Conservation (phyloP, 1,284 basidiomycete species). For the Ceraceosorus guamensis region DNA sequence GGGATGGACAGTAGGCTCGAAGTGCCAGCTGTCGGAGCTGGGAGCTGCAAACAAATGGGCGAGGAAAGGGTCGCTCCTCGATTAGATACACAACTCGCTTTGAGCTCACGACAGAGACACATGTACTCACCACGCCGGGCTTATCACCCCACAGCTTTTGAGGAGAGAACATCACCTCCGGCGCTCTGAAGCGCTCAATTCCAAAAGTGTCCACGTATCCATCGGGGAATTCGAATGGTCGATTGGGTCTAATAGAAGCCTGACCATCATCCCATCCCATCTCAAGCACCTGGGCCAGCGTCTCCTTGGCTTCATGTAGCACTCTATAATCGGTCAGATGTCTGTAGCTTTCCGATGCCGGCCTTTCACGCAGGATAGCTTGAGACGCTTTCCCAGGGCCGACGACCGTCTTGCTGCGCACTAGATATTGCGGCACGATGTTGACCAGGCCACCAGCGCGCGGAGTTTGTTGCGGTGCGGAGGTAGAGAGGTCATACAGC, state of each 20-base stretch:
- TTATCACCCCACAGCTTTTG: constrained; percentile 55
- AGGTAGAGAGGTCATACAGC: constrained; percentile 32
- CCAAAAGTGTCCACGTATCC: constrained; percentile 84
- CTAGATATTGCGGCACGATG: constrained; percentile 75
- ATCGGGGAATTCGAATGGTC: constrained; percentile 85
- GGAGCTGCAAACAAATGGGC: constrained; percentile 1
- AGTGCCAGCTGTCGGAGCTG: constrained; percentile 1
- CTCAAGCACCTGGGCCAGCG: constrained; percentile 72
- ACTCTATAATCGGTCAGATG: constrained; percentile 75
- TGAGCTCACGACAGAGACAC: no score
- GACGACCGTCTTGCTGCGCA: constrained; percentile 62
- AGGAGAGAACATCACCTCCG: constrained; percentile 84
- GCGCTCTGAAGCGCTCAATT: constrained; percentile 70
- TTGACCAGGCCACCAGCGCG: constrained; percentile 24
- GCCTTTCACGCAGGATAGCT: constrained; percentile 32
- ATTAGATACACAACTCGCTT: no score
- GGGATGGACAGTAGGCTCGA: constrained; percentile 2
- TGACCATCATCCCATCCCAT: constrained; percentile 71
- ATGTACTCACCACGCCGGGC: constrained; percentile 9
- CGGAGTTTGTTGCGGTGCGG: constrained; percentile 8
- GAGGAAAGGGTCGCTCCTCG: not conserved
- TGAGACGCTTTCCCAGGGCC: constrained; percentile 65
- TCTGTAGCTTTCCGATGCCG: constrained; percentile 59
- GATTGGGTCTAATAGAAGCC: constrained; percentile 51
- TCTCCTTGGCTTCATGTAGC: constrained; percentile 89